Conservation (phyloP, 306 rosid species). For the Pyrus communis region DNA sequence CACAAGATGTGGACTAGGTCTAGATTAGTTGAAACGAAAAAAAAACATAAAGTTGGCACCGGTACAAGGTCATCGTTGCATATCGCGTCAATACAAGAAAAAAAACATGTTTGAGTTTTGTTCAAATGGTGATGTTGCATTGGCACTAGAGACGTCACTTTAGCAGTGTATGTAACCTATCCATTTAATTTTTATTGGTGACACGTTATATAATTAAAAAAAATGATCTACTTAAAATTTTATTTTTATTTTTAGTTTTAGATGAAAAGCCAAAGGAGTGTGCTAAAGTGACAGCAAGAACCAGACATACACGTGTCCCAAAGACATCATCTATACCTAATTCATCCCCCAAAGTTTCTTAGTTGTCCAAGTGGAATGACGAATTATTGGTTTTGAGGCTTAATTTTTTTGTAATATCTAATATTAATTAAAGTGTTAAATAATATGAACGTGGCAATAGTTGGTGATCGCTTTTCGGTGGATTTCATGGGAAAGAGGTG, state of each 20-base stretch:
- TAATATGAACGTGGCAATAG: neutral
- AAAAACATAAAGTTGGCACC: neutral
- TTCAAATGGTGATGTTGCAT: too few relatives aligned
- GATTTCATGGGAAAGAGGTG: too few relatives aligned
- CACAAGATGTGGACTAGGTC: neutral
- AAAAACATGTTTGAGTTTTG: too few relatives aligned
- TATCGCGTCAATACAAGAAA: neutral
- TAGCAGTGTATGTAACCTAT: fast-evolving
- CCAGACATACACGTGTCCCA: neutral
- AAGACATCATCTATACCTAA: neutral
- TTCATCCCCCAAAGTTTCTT: neutral
- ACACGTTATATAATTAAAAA: too few relatives aligned
- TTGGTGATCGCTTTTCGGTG: neutral
- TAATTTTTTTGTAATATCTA: too few relatives aligned
- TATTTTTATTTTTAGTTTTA: neutral
- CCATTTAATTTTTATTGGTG: too few relatives aligned
- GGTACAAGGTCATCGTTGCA: neutral
- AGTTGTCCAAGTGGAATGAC: neutral
- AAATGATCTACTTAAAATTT: neutral
- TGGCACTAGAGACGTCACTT: too few relatives aligned
- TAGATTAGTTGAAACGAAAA: neutral
- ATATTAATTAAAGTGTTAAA: neutral
- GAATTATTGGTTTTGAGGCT: neutral
- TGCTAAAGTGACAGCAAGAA: neutral
- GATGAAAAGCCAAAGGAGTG: neutral